Conservation (phyloP, 805 yeast species). For the Nakazawaea laoshanensis region DNA sequence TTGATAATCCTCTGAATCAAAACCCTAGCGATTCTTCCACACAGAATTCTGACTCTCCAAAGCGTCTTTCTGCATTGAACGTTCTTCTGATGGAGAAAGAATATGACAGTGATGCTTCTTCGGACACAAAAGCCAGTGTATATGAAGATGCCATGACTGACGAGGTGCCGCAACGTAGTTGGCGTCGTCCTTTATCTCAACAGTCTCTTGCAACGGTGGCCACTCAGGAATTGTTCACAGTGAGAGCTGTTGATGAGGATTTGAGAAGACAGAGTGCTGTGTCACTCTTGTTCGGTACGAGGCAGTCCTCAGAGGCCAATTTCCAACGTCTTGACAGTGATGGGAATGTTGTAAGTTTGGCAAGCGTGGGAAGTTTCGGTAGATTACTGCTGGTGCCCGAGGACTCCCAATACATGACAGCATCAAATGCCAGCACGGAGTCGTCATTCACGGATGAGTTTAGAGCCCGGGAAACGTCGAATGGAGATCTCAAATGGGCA, state of each 20-base stretch:
- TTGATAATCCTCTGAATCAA: conserved; percentile 22
- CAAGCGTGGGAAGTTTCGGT: no score
- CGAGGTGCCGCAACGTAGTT: conserved; percentile 31
- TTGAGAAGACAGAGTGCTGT: conserved; percentile 28
- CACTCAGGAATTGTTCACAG: conserved; percentile 74
- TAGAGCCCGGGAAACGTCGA: conserved; percentile 15
- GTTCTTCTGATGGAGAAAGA: conserved; percentile 40
- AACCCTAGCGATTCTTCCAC: conserved; percentile 14
- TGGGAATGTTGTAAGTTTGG: conserved; percentile 33
- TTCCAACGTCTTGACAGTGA: conserved; percentile 35
- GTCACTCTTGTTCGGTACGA: conserved; percentile 15
- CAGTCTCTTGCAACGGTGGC: conserved; percentile 77
- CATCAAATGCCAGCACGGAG: conserved; percentile 1
- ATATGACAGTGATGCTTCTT: conserved; percentile 31
- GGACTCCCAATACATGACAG: conserved; percentile 4
- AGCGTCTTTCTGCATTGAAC: conserved; percentile 40
- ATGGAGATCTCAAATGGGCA: conserved; percentile 24
- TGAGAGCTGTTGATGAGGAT: conserved; percentile 62
- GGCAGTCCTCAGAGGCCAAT: conserved; percentile 23
- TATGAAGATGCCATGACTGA: conserved; percentile 34
- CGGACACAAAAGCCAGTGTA: conserved; percentile 41
- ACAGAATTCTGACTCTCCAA: conserved; percentile 12
- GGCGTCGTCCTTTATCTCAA: conserved; percentile 54
- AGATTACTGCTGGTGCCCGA: no score
- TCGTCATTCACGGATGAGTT: conserved; percentile 20